phyloP scores from a whole-genome alignment of 345 rosid genomes.

The Citrus unshiu region DNA sequence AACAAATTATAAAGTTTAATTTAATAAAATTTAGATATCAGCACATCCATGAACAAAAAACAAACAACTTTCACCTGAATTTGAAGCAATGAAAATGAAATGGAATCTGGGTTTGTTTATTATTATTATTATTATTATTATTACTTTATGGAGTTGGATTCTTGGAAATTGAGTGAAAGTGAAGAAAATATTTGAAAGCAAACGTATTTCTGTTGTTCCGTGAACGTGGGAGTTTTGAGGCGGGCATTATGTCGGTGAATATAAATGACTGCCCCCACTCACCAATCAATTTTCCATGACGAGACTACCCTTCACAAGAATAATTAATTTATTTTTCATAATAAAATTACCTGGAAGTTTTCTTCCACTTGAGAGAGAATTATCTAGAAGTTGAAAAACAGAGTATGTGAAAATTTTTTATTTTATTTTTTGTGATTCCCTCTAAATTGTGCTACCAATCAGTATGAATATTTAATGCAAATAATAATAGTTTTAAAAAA shows the following conservation, averaged over 20 bases:
- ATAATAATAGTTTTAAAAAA: too few relatives aligned
- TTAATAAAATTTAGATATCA: not conserved
- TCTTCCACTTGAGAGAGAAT: too few relatives aligned
- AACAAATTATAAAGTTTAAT: not conserved
- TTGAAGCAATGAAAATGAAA: not conserved
- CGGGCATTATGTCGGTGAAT: not conserved
- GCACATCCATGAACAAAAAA: not conserved
- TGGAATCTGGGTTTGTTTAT: too few relatives aligned
- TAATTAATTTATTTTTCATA: not conserved
- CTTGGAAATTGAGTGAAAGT: not conserved
- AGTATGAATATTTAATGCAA: too few relatives aligned
- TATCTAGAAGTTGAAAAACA: not conserved
- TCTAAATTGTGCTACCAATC: too few relatives aligned
- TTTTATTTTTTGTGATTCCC: too few relatives aligned
- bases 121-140: too few relatives aligned
- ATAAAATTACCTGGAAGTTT: too few relatives aligned
- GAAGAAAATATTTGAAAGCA: not conserved
- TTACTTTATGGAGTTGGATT: too few relatives aligned
- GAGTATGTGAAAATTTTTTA: not conserved
- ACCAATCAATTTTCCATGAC: not conserved
- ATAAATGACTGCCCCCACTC: not conserved
- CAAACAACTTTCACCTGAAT: not conserved
- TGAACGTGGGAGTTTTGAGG: not conserved
- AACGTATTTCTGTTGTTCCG: constrained; percentile 1
- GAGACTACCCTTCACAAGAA: not conserved